These are phyloP conservation scores for Ilyonectria destructans DNA, from an alignment of 2,329 filamentous ascomycete genomes.

Conservation along the genomic window DNA sequence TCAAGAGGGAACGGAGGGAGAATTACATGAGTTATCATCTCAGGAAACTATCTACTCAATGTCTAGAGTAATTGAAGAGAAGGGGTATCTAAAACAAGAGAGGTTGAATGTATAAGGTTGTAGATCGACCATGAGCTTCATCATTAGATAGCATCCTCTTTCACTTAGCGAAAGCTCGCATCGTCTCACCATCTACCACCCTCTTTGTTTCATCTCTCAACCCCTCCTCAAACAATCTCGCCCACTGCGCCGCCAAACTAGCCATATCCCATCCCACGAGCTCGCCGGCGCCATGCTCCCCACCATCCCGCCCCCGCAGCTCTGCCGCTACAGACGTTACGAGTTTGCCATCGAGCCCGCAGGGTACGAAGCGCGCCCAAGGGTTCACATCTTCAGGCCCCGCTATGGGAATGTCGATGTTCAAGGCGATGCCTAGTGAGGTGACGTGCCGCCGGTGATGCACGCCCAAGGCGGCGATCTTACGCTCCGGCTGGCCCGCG, in stretches of 20 bases:
- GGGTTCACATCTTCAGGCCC: constrained; percentile 62
- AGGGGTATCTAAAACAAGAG: not conserved
- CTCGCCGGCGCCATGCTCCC: constrained; percentile 29
- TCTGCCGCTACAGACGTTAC: constrained; percentile 82
- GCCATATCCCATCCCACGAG: constrained; percentile 48
- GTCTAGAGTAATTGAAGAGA: not conserved
- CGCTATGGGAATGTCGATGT: constrained; percentile 75
- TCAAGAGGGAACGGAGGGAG: not conserved
- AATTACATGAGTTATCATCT: not conserved
- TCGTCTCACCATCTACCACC: constrained; percentile 37
- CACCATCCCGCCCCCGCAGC: constrained; percentile 46
- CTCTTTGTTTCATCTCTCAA: constrained; percentile 49
- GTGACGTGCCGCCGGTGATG: constrained; percentile 89
- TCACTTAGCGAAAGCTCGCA: constrained; percentile 25
- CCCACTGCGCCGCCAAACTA: constrained; percentile 53
- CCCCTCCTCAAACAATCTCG: constrained; percentile 54
- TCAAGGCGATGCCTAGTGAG: constrained; percentile 87
- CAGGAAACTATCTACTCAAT: not conserved
- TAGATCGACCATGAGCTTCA: not conserved
- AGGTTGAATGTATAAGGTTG: not conserved
- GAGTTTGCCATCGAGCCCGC: constrained; percentile 85
- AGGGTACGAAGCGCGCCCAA: constrained; percentile 86
- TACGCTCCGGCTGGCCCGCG: constrained; percentile 64
- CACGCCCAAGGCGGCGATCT: constrained; percentile 94
- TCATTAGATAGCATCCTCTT: not conserved